Evolutionary conservation across 2,329 filamentous ascomycete species (phyloP).

Genomic region (Emmonsiellopsis sp.): DNA sequence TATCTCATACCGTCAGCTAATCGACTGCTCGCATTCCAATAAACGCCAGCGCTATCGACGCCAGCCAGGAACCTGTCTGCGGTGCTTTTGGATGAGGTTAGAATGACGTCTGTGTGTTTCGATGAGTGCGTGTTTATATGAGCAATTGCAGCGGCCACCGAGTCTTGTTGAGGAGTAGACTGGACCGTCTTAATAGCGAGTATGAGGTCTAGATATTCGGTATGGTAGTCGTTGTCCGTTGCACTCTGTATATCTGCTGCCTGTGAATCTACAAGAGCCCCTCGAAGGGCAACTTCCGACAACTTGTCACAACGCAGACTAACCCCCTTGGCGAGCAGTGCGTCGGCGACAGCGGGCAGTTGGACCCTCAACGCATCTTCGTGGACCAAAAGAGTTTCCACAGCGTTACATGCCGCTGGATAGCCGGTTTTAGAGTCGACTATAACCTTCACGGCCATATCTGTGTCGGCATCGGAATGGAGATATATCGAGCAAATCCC

Average conservation of each 20-base stretch:
- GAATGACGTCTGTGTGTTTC: slow-evolving; percentile 86
- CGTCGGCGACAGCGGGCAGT: slow-evolving; percentile 63
- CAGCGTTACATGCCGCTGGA: slow-evolving; percentile 86
- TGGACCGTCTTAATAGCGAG: slow-evolving; percentile 75
- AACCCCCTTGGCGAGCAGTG: slow-evolving; percentile 68
- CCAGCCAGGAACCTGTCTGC: slow-evolving; percentile 77
- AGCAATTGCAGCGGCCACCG: slow-evolving; percentile 60
- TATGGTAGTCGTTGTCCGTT: slow-evolving; percentile 64
- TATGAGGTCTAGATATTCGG: slow-evolving; percentile 79
- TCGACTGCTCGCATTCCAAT: slow-evolving; percentile 92
- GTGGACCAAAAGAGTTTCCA: slow-evolving; percentile 88
- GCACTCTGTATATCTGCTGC: slow-evolving; percentile 54
- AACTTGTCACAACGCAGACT: slow-evolving; percentile 67
- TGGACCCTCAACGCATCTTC: slow-evolving; percentile 57
- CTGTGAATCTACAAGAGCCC: slow-evolving; percentile 35
- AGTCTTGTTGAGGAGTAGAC: slow-evolving; percentile 18
- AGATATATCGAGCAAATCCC: slow-evolving; percentile 85
- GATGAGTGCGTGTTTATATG: slow-evolving; percentile 93
- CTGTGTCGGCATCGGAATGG: slow-evolving; percentile 63
- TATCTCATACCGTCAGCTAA: slow-evolving; percentile 96
- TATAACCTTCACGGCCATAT: slow-evolving; percentile 65
- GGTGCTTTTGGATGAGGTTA: slow-evolving; percentile 58
- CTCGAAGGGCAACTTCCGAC: slow-evolving; percentile 55
- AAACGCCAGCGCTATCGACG: slow-evolving; percentile 84
- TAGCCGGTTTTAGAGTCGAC: slow-evolving; percentile 92